Evolutionary conservation across 2,329 filamentous ascomycete species (phyloP).

Genomic region (Talaromyces amestolkiae): DNA sequence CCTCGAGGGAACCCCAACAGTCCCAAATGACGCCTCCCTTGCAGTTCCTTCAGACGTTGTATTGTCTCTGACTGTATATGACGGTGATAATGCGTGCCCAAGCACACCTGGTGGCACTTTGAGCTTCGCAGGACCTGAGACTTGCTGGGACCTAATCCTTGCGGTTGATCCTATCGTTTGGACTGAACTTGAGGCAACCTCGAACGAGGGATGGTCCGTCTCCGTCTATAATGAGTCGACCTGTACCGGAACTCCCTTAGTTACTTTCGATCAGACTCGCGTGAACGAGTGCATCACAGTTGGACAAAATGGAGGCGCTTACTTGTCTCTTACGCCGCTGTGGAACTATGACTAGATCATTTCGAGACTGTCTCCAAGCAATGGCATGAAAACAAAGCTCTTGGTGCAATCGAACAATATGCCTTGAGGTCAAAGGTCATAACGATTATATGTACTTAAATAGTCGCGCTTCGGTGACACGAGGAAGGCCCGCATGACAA

Average conservation of each 20-base stretch:
- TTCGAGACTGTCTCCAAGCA: neutral
- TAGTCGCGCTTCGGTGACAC: no score
- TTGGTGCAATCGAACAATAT: neutral
- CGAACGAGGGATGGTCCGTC: constrained; percentile 19
- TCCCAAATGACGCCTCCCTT: constrained; percentile 12
- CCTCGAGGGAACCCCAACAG: constrained; percentile 15
- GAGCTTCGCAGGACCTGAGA: neutral
- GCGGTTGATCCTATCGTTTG: neutral
- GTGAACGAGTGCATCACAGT: constrained; percentile 9
- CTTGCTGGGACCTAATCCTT: constrained; percentile 1
- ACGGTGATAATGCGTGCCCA: neutral
- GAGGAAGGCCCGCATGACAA: neutral
- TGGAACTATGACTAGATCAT: constrained; percentile 13
- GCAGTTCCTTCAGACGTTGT: constrained; percentile 14
- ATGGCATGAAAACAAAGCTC: neutral
- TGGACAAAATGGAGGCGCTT: neutral
- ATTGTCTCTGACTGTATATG: neutral
- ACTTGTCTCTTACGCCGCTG: constrained; percentile 1
- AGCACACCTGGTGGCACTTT: neutral
- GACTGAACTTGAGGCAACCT: neutral
- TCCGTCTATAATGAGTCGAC: constrained; percentile 11
- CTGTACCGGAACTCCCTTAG: constrained; percentile 4
- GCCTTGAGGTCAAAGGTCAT: neutral
- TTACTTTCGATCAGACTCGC: neutral
- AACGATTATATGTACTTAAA: neutral